Base-by-base conservation (phyloP, 345 rosid species). In the Linum trigynum region DNA sequence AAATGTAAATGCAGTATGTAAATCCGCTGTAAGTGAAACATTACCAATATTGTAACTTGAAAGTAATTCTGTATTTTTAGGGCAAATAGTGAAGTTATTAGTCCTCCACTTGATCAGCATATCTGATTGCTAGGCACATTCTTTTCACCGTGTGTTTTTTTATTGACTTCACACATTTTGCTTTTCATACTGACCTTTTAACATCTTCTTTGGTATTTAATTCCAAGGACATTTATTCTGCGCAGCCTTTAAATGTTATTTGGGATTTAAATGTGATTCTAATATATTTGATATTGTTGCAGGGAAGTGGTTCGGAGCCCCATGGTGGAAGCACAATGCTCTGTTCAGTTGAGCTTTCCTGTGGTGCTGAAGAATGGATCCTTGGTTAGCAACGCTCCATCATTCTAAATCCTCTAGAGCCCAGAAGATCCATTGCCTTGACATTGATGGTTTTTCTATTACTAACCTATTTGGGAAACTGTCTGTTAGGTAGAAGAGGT, bases 251-350 rank as follows among this genome's bases (percentile, higher is more conserved):
- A 38, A 11, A 5, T 55, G 11, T 51, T 56, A 67, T 35, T 58
- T 23, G 58, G 6, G 6, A 59, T 53, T 36, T 36, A 7, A 35
- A 56, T 68, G 65, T 35, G 40, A 56, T 76, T 57, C 67, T 74
- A 58, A 77, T 70, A 59, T 55, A 58, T 56, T 43, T 65, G 45
- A 69, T 73, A 11, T 56, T 65, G 69, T 73, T 79, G 67, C 71
- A 92, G 98, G 75, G 95, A 92, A 76, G 84, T 84, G 59, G 96
- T 92, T 42, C 73, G 67, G 64, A 92, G 98, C 73, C 90, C 88
- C 32, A 92, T 92, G 96, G 90, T 87, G 9, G 92, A 92, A 83
- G 98, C 84, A 60, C 98, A 92, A 63, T 84, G 98, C 70, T 85
- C 86, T 40, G 98, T 92, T 71, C 90, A 88, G 82, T 68, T 89